These are phyloP conservation scores for Dicorynia guianensis DNA, from an alignment of 306 rosid genomes.

Conservation along the genomic window DNA sequence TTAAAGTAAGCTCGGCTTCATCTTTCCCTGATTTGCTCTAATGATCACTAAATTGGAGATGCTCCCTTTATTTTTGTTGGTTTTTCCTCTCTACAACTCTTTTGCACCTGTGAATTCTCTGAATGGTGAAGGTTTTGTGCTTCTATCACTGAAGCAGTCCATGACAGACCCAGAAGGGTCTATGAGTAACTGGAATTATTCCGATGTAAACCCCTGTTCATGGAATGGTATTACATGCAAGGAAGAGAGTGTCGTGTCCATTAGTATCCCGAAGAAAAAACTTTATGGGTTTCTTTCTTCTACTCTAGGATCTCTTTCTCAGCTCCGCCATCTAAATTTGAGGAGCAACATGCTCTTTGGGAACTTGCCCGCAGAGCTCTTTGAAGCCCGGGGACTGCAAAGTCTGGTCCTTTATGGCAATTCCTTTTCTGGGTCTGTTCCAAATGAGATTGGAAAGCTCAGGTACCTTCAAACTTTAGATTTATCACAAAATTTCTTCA, in stretches of 20 bases:
- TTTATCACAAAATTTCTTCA: conserved; percentile 70
- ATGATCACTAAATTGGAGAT: conserved; percentile 40
- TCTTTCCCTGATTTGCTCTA: conserved; percentile 26
- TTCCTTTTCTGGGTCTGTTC: conserved; percentile 74
- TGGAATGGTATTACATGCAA: conserved; percentile 83
- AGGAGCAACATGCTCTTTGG: conserved; percentile 70
- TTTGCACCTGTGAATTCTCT: conserved; percentile 46
- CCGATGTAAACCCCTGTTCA: conserved; percentile 69
- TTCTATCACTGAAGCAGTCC: conserved; percentile 63
- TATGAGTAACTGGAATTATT: conserved; percentile 74
- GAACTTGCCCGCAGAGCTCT: conserved; percentile 62
- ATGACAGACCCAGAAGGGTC: conserved; percentile 67
- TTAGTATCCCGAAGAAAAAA: conserved; percentile 70
- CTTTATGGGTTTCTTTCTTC: conserved; percentile 72
- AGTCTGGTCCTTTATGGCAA: conserved; percentile 81
- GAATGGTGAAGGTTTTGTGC: conserved; percentile 61
- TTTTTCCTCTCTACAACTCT: conserved; percentile 51
- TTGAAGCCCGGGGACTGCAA: conserved; percentile 65
- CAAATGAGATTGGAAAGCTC: conserved; percentile 71
- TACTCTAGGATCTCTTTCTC: conserved; percentile 58
- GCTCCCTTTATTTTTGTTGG: conserved; percentile 33
- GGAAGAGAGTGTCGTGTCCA: conserved; percentile 62
- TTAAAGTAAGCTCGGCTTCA: conserved; percentile 38
- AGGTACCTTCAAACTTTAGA: conserved; percentile 67
- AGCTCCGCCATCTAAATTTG: conserved; percentile 73